Evolutionary conservation across 1,284 basidiomycete genomes (phyloP).

Genomic region (Ustilago hordei): DNA sequence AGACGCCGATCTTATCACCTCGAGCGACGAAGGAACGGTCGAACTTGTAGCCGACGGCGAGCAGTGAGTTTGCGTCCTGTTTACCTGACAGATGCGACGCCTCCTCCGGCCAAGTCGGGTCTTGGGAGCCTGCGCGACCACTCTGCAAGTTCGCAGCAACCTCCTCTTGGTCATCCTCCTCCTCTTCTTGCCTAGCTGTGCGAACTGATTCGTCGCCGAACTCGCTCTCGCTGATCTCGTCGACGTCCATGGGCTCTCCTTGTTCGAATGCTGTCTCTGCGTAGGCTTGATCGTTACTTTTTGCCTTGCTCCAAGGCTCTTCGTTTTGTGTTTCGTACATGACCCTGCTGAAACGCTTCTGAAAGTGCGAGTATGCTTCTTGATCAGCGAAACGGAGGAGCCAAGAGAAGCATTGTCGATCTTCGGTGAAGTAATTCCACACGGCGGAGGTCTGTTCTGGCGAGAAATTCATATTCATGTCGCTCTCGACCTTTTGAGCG

Average conservation of each 20-base stretch:
- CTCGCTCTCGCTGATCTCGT: conserved; percentile 58
- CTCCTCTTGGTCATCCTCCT: conserved; percentile 73
- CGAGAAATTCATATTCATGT: conserved; percentile 67
- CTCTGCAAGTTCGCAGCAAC: conserved; percentile 71
- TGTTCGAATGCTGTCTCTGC: conserved; percentile 75
- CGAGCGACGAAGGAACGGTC: conserved; percentile 95
- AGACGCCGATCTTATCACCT: conserved; percentile 97
- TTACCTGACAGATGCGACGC: conserved; percentile 38
- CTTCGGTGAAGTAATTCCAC: conserved; percentile 79
- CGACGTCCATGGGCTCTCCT: conserved; percentile 82
- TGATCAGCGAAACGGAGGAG: conserved; percentile 79
- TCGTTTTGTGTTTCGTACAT: conserved; percentile 87
- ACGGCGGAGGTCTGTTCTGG: conserved; percentile 76
- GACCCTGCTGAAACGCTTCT: conserved; percentile 78
- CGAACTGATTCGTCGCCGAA: conserved; percentile 48
- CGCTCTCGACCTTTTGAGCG: conserved; percentile 77
- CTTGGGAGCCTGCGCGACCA: conserved; percentile 23
- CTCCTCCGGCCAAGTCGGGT: conserved; percentile 47
- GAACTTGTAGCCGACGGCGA: conserved; percentile 95
- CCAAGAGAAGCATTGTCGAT: conserved; percentile 80
- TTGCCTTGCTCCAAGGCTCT: conserved; percentile 78
- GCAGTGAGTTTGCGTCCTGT: conserved; percentile 78
- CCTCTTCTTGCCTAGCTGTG: conserved; percentile 67
- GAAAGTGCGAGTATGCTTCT: conserved; percentile 77
- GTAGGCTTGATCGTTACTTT: conserved; percentile 75